A percentile compares a stretch with the other conserved stretches of the same genome.
phyloP scores from a whole-genome alignment of 2,329 filamentous ascomycete species.

The Malbranchea cinnamomea region DNA sequence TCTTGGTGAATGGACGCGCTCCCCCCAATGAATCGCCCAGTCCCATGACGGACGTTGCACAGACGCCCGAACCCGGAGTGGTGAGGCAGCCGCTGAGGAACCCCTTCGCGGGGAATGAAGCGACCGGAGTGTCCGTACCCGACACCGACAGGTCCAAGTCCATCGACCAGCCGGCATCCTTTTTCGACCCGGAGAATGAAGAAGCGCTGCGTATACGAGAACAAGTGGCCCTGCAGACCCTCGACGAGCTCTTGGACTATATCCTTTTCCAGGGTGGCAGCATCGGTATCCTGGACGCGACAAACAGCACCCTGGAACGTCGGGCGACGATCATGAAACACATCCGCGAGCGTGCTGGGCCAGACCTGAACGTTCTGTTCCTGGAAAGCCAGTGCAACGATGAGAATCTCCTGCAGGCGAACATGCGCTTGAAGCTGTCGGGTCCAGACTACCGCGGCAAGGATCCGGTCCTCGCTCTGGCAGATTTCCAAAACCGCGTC shows the following conservation, averaged over 20 bases:
- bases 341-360: constrained; percentile 69
- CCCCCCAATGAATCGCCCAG: constrained; percentile 6
- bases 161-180: constrained; percentile 79
- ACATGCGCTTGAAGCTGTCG: constrained; percentile 92
- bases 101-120: background rate
- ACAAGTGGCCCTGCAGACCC: constrained; percentile 78
- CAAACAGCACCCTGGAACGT: constrained; percentile 83
- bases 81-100: too few species aligned
- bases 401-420: constrained; percentile 70
- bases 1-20: constrained; percentile 43
- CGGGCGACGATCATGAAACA: constrained; percentile 70
- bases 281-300: constrained; percentile 91
- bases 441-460: constrained; percentile 93
- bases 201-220: constrained; percentile 71
- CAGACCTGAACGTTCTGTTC: constrained; percentile 77
- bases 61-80: constrained; percentile 1
- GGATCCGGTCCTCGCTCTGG: constrained; percentile 69
- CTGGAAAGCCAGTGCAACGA: constrained; percentile 91
- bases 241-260: constrained; percentile 86
- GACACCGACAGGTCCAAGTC: constrained; percentile 27
- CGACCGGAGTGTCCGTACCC: constrained; percentile 3
- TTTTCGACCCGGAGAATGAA: constrained; percentile 85
- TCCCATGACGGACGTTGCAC: constrained; percentile 7
- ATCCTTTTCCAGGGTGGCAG: constrained; percentile 68
- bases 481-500: constrained; percentile 86